phyloP scores from a whole-genome alignment of 2,329 filamentous ascomycete species.

The Neocucurbitaria cava region DNA sequence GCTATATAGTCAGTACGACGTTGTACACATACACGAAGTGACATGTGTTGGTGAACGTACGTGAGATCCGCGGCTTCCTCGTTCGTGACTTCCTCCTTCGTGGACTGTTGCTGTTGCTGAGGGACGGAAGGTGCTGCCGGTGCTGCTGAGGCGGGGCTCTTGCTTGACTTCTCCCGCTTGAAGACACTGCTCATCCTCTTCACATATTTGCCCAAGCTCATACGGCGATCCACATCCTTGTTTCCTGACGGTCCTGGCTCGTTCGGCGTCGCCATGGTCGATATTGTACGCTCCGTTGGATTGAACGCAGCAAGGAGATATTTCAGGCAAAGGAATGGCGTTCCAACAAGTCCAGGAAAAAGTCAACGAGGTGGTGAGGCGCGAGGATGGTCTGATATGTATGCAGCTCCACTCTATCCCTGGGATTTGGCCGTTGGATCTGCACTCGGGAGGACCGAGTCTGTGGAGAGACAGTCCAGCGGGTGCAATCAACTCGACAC shows the following conservation, averaged over 20 bases:
- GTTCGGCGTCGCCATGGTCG: conserved; percentile 37
- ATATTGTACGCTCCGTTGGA: not conserved
- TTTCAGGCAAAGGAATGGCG: not conserved
- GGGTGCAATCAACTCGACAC: not conserved
- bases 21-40: not conserved
- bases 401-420: conserved; percentile 28
- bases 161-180: conserved; percentile 42
- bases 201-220: conserved; percentile 48
- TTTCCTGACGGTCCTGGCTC: conserved; percentile 19
- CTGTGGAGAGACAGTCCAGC: conserved; percentile 13
- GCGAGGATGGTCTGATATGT: conserved; percentile 28
- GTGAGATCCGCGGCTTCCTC: conserved; percentile 7
- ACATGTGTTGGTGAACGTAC: conserved; percentile 2
- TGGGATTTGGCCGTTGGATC: conserved; percentile 34
- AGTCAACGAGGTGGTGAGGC: conserved; percentile 5
- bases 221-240: conserved; percentile 37
- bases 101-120: conserved; percentile 5
- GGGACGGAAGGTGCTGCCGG: conserved; percentile 16
- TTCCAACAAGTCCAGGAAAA: conserved; percentile 3
- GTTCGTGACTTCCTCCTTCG: conserved; percentile 5
- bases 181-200: conserved; percentile 51
- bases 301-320: conserved; percentile 5
- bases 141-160: conserved; percentile 9
- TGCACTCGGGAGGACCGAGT: conserved; percentile 37
- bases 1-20: conserved; percentile 6